phyloP scores from a whole-genome alignment of 2,329 filamentous ascomycete genomes.

The Falciphora oryzae region DNA sequence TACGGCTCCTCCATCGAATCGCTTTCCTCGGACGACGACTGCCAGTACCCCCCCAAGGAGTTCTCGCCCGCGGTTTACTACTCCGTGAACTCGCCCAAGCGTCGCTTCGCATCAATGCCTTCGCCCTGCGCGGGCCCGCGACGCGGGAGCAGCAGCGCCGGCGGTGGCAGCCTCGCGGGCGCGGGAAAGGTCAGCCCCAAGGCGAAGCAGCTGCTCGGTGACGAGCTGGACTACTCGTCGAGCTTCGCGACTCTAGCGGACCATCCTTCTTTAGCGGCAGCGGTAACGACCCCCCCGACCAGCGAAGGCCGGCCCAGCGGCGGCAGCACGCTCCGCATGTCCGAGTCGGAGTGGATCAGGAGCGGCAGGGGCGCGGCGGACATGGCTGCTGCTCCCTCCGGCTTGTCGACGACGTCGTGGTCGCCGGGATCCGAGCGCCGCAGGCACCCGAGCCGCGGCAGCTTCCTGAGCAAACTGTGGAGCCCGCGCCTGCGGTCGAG shows the following conservation, averaged over 20 bases:
- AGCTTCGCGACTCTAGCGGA: background rate
- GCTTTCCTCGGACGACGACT: background rate
- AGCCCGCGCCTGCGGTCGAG: conserved; percentile 5
- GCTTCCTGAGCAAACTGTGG: conserved; percentile 8
- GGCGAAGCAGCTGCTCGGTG: conserved; percentile 7
- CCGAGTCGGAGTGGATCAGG: conserved; percentile 7
- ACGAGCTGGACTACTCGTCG: conserved; percentile 7
- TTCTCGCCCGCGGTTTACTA: background rate
- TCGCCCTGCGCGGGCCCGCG: background rate
- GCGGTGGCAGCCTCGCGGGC: background rate
- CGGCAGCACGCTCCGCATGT: background rate
- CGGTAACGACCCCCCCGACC: background rate
- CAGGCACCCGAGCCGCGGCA: conserved; percentile 2
- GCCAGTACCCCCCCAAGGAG: background rate
- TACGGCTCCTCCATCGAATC: background rate
- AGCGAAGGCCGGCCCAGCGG: background rate
- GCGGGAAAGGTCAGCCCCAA: conserved; percentile 9
- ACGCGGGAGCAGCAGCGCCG: background rate
- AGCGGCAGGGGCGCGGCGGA: background rate
- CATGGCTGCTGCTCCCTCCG: background rate
- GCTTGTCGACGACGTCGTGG: background rate
- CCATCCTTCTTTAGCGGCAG: background rate
- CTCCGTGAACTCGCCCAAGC: background rate
- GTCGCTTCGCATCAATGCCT: background rate
- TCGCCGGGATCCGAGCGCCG: background rate